These are phyloP conservation scores for Trichosporon sp. DNA, from an alignment of 1,284 basidiomycete species.

Conservation along the genomic window DNA sequence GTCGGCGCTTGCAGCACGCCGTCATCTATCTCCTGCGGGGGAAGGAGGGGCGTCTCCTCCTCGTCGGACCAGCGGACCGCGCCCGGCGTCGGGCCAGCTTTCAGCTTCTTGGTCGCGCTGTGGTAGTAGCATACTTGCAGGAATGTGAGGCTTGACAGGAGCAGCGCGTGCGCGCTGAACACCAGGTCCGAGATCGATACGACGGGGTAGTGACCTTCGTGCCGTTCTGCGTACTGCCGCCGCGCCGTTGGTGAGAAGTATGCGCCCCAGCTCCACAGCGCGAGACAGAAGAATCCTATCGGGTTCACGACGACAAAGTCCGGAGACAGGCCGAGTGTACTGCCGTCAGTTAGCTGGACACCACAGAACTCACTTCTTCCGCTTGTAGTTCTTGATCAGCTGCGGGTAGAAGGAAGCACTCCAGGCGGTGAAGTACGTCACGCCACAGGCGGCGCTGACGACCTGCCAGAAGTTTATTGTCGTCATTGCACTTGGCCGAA, in stretches of 20 bases:
- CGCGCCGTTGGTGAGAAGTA: constrained; percentile 40
- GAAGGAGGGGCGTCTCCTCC: constrained; percentile 13
- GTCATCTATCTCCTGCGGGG: not conserved
- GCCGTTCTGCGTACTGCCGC: constrained; percentile 43
- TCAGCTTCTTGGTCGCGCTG: constrained; percentile 6
- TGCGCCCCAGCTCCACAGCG: constrained; percentile 45
- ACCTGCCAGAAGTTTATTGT: constrained; percentile 10
- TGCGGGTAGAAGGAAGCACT: constrained; percentile 50
- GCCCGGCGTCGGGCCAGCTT: not conserved
- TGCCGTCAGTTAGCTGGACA: constrained; percentile 1
- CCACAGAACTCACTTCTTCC: constrained; percentile 37
- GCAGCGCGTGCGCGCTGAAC: constrained; percentile 46
- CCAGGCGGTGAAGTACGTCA: constrained; percentile 47
- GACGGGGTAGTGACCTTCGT: constrained; percentile 47
- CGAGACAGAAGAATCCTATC: constrained; percentile 47
- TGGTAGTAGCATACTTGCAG: constrained; percentile 33
- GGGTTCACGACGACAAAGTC: constrained; percentile 51
- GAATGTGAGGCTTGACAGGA: constrained; percentile 31
- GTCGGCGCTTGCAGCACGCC: constrained; percentile 11
- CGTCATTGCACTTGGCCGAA: not conserved
- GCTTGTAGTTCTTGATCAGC: constrained; percentile 46
- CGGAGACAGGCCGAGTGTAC: constrained; percentile 44
- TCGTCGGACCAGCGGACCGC: not conserved
- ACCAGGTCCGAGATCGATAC: constrained; percentile 48
- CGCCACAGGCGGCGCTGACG: constrained; percentile 24